Percentiles rank a stretch among this genome's conserved stretches.
These are phyloP conservation scores for Penicillium sp. DNA, from an alignment of 2,329 filamentous ascomycete species.

Conservation along the genomic window DNA sequence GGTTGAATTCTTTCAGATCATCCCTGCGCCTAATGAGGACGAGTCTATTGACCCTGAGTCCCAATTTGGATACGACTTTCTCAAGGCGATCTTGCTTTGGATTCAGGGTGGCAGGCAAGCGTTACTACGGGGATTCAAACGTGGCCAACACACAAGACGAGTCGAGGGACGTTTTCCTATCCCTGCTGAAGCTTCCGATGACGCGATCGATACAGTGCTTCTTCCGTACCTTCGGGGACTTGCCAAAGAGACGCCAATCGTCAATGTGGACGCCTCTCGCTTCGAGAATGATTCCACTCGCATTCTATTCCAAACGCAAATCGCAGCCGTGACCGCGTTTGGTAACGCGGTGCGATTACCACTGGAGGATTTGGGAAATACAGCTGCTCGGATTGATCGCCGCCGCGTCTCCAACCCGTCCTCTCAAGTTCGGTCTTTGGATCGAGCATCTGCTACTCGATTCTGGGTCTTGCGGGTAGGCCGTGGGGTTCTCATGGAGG, in stretches of 20 bases:
- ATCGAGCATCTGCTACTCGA: slow-evolving; percentile 36
- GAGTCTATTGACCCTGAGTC: slow-evolving; percentile 43
- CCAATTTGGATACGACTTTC: slow-evolving; percentile 65
- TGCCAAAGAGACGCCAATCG: slow-evolving; percentile 53
- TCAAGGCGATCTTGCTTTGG: slow-evolving; percentile 65
- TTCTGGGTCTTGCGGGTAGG: slow-evolving; percentile 65
- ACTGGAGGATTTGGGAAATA: slow-evolving; percentile 53
- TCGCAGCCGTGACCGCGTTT: slow-evolving; percentile 60
- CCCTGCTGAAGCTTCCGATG: slow-evolving; percentile 50
- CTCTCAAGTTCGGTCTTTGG: slow-evolving; percentile 34
- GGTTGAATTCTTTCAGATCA: slow-evolving; percentile 53
- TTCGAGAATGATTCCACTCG: slow-evolving; percentile 60
- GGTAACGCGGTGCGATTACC: slow-evolving; percentile 55
- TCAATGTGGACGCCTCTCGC: slow-evolving; percentile 59
- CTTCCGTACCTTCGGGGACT: slow-evolving; percentile 61
- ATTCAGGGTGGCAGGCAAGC: slow-evolving; percentile 60
- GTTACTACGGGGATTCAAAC: slow-evolving; percentile 60
- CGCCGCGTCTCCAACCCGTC: slow-evolving; percentile 20
- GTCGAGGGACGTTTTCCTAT: slow-evolving; percentile 55
- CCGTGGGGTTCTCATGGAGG: slow-evolving; percentile 61
- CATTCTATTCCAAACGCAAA: slow-evolving; percentile 55
- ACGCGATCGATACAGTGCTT: slow-evolving; percentile 59
- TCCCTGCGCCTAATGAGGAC: slow-evolving; percentile 50
- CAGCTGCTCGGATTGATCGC: slow-evolving; percentile 33
- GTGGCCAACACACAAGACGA: slow-evolving; percentile 43